Base-by-base conservation (phyloP, 352 stramenopile species). In the Phytopythium montanum region DNA sequence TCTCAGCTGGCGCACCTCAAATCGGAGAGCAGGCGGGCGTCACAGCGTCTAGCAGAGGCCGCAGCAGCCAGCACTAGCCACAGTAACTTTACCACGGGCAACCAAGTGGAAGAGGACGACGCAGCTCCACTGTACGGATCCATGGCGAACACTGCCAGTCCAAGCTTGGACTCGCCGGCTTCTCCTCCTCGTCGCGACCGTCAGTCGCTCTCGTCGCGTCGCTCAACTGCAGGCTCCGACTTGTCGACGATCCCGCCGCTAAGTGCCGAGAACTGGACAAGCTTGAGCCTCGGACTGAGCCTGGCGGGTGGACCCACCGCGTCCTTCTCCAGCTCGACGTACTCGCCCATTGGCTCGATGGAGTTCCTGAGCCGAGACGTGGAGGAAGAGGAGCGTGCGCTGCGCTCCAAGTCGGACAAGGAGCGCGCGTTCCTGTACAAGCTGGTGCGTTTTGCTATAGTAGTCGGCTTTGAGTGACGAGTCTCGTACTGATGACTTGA, bases 351-450 rank as follows among this genome's bases (percentile, higher is more conserved):
- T 10, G 57, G 62, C n/a, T 85, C 73, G 4, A 76, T 81, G 46
- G 58, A 83, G 36, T 92, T 90, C 62, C 56, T 92, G 0, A 72
- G 73, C 31, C 82, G 79, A 41, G 75, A 88, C 33, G 60, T 81
- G 2, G 71, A 85, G 51, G 73, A 90, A 39, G 79, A 90, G 49
- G 77, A 90, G 54, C 68, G 69, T 28, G 74, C 70, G n/a, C 66
- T 79, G 26, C 71, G 68, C 3, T 68, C 74, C 52, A 86, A 85
- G 63, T 88, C 79, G 18, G 80, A 88, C 38, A 75, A 59, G 31
- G 76, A 90, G 38, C 73, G 74, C 18, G 77, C 77, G 23, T 87
- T 73, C 50, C 60, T 92, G 44, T 92, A 88, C 79, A 90, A 92
- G 46, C 88, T 88, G 69, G 81, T 89, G 49, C 13, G 61, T 34